Evolutionary conservation across 225 moss, liverwort and hornwort species (phyloP), one percentile per base, ranked within the genome.

Genomic region (Thuidium tamariscinum): DNA sequence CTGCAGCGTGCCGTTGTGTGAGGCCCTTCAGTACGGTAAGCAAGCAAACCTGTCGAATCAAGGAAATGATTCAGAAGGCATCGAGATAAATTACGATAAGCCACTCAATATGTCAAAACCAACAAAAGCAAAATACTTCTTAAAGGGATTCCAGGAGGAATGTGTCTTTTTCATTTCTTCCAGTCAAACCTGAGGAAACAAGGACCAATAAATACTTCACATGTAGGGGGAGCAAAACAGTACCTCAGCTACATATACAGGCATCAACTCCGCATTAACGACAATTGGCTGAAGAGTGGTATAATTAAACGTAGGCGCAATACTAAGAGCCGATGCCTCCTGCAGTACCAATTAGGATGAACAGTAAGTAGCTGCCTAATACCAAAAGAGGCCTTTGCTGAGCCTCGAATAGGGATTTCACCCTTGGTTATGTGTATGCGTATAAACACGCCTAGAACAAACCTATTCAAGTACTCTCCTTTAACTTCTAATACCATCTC

Each of bases 171-270:
- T 85, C 52, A 44, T 34, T 85, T 67, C 23, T 41, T 65, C 32
- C 36, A 79, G n/a, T 88, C 36, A 52, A 81, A 10, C n/a, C 16
- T 17, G n/a, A 64, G n/a, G 30, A 78, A 84, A 65, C 13, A 59
- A 77, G 73, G 59, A 46, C 52, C 81, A 65, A 27, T 63, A 34
- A n/a, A 18, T 77, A 63, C 48, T 89, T 84, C 57, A 63, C 18
- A 22, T 26, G 48, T 69, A 70, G 54, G 27, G 74, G 63, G 34
- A 83, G 69, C 42, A 39, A 68, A 39, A 83, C 30, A 57, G 37
- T 92, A 97, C 98, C 98, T 99, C 98, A 82, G 97, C 96, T 66
- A 95, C 95, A 89, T 89, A 95, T 82, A 94, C 94, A 71, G 98
- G 97, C 95, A 99, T 94, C 8, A 82, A 82, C 89, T 96, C 93